These are phyloP conservation scores for Xylaria hypoxylon DNA, from an alignment of 2,329 filamentous ascomycete species.

Conservation along the genomic window DNA sequence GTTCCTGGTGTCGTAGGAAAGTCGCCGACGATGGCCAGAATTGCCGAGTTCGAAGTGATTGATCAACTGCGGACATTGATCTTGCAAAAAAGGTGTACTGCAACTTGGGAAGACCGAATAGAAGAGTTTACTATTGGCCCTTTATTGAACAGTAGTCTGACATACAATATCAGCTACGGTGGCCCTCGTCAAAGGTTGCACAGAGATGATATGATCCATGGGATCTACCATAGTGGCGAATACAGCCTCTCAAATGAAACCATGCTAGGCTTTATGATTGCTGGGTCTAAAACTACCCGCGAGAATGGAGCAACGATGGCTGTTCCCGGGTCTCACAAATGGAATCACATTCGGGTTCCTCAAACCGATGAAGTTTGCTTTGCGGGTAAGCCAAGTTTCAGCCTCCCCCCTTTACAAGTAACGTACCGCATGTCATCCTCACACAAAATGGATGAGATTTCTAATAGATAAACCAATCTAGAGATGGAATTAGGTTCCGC, in stretches of 20 bases:
- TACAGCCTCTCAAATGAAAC: conserved; percentile 11
- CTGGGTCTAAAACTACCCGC: neutral
- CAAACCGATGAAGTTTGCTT: conserved; percentile 13
- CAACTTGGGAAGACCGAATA: neutral
- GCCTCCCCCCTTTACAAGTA: neutral
- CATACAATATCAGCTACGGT: no score
- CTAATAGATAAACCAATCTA: neutral
- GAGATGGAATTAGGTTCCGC: conserved; percentile 6
- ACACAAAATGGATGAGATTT: neutral
- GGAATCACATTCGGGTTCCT: conserved; percentile 12
- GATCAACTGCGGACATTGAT: neutral
- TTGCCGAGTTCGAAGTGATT: neutral
- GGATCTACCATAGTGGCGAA: neutral
- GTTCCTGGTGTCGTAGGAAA: neutral
- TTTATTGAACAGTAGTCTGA: neutral
- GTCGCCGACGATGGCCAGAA: neutral
- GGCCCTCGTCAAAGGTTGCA: no score
- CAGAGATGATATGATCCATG: no score
- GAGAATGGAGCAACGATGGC: conserved; percentile 4
- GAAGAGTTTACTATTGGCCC: neutral
- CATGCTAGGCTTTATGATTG: conserved; percentile 16
- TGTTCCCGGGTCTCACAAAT: conserved; percentile 6
- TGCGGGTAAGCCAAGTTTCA: conserved; percentile 5
- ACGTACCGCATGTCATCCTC: neutral
- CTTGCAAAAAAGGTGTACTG: neutral